Evolutionary conservation across 768 basidiomycete species (phyloP), one percentile per base, ranked within the genome.

Genomic region (Gymnopilus dilepis): DNA sequence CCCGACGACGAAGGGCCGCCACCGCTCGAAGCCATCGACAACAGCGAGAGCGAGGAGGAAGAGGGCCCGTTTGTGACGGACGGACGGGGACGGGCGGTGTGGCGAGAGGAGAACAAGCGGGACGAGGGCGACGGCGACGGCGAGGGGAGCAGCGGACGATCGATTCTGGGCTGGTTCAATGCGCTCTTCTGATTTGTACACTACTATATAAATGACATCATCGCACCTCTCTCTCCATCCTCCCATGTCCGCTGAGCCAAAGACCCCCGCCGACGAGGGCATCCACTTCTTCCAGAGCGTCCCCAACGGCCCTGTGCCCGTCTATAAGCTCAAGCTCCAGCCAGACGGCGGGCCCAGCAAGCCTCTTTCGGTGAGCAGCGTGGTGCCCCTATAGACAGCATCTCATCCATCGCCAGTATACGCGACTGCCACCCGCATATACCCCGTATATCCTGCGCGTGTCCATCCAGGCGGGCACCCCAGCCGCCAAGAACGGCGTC

Each of bases 211-310:
- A 41, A 57, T 63, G 62, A 66, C 56, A 58, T 65, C 64, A 65
- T 65, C 58, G 58, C 55, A 47, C 33, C 56, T 43, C 56, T 53
- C 31, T 57, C 54, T 42, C 30, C 58, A 57, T 34, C 53, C 58
- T 41, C 54, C 62, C 33, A 17, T 68, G 71, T 28, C 77, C 78
- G 9, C 76, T 79, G 58, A 89, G 0, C 92, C 92, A 34, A 92
- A 86, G 79, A 97, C 95, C 3, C 95, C 95, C 37, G 95, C 95
- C 40, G 94, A 97, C 72, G 95, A 97, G 72, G 95, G 88, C 24
- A 86, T 95, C 72, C 89, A 90, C 34, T 97, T 93, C 79, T 97
- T 97, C 69, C 82, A 90, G 67, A 83, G 86, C 4, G 73, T 78
- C 28, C 66, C 79, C 51, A 74, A 68, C 65, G 73, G 76, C 3